These are phyloP conservation scores for Maudiozyma serrabonitensis DNA, from an alignment of 805 yeast species.

Conservation along the genomic window DNA sequence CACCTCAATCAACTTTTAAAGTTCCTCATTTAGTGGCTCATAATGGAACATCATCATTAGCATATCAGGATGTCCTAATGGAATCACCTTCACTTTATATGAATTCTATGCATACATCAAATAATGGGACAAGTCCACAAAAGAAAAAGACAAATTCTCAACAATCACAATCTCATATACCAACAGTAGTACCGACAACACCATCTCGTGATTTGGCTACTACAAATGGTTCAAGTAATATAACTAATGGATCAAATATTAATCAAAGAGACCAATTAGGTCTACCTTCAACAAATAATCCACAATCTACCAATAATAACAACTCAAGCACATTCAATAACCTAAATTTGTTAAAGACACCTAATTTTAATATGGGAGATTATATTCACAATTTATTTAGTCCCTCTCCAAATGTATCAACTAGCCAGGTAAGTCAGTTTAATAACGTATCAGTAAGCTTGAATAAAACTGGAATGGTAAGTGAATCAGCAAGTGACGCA, in stretches of 20 bases:
- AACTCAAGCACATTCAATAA: neutral
- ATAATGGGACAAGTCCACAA: constrained; percentile 11
- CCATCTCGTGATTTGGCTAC: constrained; percentile 20
- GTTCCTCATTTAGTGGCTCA: constrained; percentile 10
- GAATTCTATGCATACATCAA: neutral
- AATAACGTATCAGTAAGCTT: neutral
- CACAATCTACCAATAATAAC: neutral
- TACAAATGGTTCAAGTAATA: neutral
- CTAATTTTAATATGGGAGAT: constrained; percentile 30
- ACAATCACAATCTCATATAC: neutral
- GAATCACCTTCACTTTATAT: constrained; percentile 22
- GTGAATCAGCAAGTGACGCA: neutral
- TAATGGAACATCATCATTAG: constrained; percentile 1
- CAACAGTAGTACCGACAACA: constrained; percentile 18
- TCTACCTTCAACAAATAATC: neutral
- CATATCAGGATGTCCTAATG: constrained; percentile 15
- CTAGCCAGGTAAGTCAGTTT: neutral
- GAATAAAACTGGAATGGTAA: neutral
- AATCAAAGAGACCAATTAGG: neutral
- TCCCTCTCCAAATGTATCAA: constrained; percentile 26
- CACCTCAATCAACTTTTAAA: constrained; percentile 27
- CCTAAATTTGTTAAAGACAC: constrained; percentile 18
- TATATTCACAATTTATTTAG: constrained; percentile 30
- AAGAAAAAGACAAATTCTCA: constrained; percentile 6
- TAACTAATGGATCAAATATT: neutral